Evolutionary conservation across 2,329 filamentous ascomycete genomes (phyloP).

Genomic region (Paraconiothyrium sp.): DNA sequence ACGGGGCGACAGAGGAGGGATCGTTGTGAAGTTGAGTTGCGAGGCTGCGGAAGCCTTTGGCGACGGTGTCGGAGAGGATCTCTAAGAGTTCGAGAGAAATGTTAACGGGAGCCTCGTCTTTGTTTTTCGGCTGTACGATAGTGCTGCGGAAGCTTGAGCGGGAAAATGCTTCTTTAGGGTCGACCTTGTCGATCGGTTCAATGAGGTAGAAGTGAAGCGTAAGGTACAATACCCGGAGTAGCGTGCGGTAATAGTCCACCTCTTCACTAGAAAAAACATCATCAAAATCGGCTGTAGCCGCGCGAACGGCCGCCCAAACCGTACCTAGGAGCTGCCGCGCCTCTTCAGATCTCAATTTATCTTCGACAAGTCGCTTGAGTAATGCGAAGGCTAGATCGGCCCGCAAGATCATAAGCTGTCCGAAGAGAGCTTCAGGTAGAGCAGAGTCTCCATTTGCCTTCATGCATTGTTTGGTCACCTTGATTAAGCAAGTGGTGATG

Average conservation of each 20-base stretch:
- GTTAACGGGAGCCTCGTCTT: slow-evolving; percentile 23
- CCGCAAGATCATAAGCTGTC: slow-evolving; percentile 77
- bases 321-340: slow-evolving; percentile 64
- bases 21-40: slow-evolving; percentile 84
- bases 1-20: slow-evolving; percentile 70
- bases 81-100: slow-evolving; percentile 68
- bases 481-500: slow-evolving; percentile 75
- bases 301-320: slow-evolving; percentile 69
- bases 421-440: slow-evolving; percentile 82
- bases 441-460: slow-evolving; percentile 77
- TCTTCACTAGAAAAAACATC: slow-evolving; percentile 65
- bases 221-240: slow-evolving; percentile 87
- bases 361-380: slow-evolving; percentile 77
- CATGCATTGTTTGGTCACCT: slow-evolving; percentile 80
- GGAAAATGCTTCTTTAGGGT: slow-evolving; percentile 33
- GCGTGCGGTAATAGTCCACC: slow-evolving; percentile 79
- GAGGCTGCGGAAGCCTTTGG: slow-evolving; percentile 81
- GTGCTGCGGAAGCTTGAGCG: slow-evolving; percentile 49
- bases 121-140: slow-evolving; percentile 55
- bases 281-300: slow-evolving; percentile 67
- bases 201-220: slow-evolving; percentile 72
- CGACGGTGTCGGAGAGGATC: slow-evolving; percentile 80
- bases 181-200: slow-evolving; percentile 41
- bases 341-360: slow-evolving; percentile 59
- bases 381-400: slow-evolving; percentile 84